phyloP scores from a whole-genome alignment of 352 stramenopile species.

The Globisporangium okanoganense region DNA sequence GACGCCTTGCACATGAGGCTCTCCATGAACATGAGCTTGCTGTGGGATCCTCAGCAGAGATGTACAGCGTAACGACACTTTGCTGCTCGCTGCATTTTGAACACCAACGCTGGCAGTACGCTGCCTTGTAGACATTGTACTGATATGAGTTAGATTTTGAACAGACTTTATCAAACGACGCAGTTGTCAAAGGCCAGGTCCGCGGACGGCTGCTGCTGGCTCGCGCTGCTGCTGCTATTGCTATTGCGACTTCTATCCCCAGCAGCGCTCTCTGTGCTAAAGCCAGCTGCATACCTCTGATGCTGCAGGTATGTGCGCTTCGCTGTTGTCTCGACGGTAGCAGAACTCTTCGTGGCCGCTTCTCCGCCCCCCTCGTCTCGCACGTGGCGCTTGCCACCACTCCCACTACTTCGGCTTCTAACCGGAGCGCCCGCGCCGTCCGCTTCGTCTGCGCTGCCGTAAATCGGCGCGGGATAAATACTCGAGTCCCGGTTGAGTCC shows the following conservation, averaged over 20 bases:
- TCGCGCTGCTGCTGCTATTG: background rate
- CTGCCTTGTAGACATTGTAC: background rate
- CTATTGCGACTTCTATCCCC: background rate
- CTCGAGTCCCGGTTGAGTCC: conserved; percentile 16
- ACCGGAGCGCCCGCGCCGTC: background rate
- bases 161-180: background rate
- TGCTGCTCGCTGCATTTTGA: too few species aligned
- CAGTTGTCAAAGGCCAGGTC: background rate
- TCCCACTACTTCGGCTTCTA: background rate
- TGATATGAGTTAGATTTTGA: background rate
- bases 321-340: background rate
- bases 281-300: background rate
- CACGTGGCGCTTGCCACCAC: background rate
- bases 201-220: background rate
- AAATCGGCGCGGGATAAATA: conserved; percentile 12
- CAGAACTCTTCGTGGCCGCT: background rate
- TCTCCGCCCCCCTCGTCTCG: background rate
- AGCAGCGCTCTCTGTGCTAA: background rate
- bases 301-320: background rate
- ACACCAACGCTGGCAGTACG: too few species aligned
- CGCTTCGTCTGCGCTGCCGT: background rate
- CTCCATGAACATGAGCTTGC: too few species aligned
- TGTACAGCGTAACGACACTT: too few species aligned
- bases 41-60: too few species aligned
- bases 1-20: too few species aligned